A percentile compares a stretch with the other conserved stretches of the same genome.
Conservation (phyloP, 1,139 yeast genomes). For the Yarrowia galli region DNA sequence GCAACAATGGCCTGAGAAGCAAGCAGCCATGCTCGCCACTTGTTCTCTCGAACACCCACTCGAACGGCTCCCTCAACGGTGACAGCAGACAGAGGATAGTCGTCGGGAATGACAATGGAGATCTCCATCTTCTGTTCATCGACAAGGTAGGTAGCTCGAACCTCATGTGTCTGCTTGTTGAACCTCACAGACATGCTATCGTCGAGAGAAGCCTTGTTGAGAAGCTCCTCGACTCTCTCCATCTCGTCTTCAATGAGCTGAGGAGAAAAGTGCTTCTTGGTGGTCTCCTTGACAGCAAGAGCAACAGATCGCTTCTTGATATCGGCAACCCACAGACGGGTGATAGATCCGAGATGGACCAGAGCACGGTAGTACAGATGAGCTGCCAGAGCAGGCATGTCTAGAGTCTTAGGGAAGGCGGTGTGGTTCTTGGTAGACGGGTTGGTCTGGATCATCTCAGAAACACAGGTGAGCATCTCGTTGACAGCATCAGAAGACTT, state of each 20-base stretch:
- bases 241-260: constrained; percentile 66
- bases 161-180: constrained; percentile 68
- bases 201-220: constrained; percentile 47
- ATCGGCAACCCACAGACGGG: constrained; percentile 75
- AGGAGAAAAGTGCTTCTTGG: constrained; percentile 69
- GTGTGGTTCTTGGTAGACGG: constrained; percentile 39
- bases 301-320: constrained; percentile 66
- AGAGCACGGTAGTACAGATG: constrained; percentile 67
- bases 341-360: constrained; percentile 68
- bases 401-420: constrained; percentile 38
- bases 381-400: constrained; percentile 49
- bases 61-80: constrained; percentile 78
- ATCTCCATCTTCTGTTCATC: constrained; percentile 91
- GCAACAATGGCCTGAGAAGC: constrained; percentile 85
- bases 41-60: constrained; percentile 88
- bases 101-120: constrained; percentile 70
- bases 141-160: constrained; percentile 74
- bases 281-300: constrained; percentile 66
- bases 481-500: constrained; percentile 58
- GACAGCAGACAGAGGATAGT: constrained; percentile 78
- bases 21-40: constrained; percentile 95
- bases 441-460: constrained; percentile 41
- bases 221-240: constrained; percentile 56
- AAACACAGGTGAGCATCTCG: constrained; percentile 47
- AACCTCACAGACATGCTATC: constrained; percentile 66